A percentile compares a stretch with the other conserved stretches of the same genome.
Conservation (phyloP, 83 land plant species). For the Picea engelmannii region DNA sequence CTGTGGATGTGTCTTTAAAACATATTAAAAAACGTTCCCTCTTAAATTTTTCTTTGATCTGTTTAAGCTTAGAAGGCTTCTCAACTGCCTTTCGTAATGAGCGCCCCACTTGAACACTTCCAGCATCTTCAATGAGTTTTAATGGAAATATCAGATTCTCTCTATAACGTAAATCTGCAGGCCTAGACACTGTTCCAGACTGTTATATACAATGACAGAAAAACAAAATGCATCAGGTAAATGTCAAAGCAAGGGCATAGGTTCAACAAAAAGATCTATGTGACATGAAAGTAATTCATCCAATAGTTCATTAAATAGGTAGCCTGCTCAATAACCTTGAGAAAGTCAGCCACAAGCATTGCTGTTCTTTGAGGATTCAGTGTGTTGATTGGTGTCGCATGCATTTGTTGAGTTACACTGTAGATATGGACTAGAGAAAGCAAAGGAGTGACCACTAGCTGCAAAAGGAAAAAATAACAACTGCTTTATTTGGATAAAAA, state of each 20-base stretch:
- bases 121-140: constrained; percentile 72
- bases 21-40: constrained; percentile 72
- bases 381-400: constrained; percentile 92
- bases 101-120: constrained; percentile 79
- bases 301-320: neutral
- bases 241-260: neutral
- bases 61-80: constrained; percentile 62
- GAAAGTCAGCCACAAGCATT: constrained; percentile 84
- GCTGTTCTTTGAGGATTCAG: constrained; percentile 94
- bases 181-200: constrained; percentile 75
- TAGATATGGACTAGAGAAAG: constrained; percentile 85
- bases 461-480: constrained; percentile 24
- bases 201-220: constrained; percentile 29
- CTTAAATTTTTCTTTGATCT: constrained; percentile 55
- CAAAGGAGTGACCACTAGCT: constrained; percentile 82
- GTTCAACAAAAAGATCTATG: neutral
- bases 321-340: constrained; percentile 51
- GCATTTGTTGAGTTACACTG: constrained; percentile 85
- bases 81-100: constrained; percentile 44
- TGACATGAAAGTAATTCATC: neutral
- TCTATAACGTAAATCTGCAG: constrained; percentile 83
- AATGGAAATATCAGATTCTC: constrained; percentile 80
- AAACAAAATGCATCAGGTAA: constrained; percentile 11
- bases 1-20: constrained; percentile 43
- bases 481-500: neutral